Conservation (phyloP, 257 asterid species). For the Anisodus acutangulus region DNA sequence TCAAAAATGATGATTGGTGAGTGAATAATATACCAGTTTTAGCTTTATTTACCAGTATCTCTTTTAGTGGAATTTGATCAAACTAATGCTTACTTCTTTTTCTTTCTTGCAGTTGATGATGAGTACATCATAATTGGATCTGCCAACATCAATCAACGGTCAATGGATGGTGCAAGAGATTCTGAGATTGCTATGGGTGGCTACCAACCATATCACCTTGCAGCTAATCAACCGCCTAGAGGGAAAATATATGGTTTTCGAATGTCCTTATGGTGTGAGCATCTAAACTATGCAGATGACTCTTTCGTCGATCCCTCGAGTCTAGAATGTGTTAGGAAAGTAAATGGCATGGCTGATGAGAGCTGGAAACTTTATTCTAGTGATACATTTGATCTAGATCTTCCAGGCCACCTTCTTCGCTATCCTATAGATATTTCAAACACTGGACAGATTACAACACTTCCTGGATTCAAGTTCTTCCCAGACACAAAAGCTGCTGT, state of each 20-base stretch:
- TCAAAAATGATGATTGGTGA: slow-evolving; percentile 92
- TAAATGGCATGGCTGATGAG: slow-evolving; percentile 60
- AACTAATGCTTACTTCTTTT: background rate
- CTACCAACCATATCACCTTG: slow-evolving; percentile 74
- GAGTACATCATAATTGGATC: slow-evolving; percentile 90
- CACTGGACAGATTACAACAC: slow-evolving; percentile 51
- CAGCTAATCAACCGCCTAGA: slow-evolving; percentile 42
- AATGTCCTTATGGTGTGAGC: slow-evolving; percentile 84
- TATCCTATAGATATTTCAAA: slow-evolving; percentile 63
- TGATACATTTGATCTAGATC: slow-evolving; percentile 47
- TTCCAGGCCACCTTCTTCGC: slow-evolving; percentile 74
- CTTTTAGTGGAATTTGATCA: background rate
- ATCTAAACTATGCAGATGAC: slow-evolving; percentile 45
- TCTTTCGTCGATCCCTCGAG: slow-evolving; percentile 56
- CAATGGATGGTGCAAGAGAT: slow-evolving; percentile 93
- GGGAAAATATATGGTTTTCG: slow-evolving; percentile 66
- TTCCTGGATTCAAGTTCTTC: slow-evolving; percentile 64
- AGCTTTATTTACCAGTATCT: background rate
- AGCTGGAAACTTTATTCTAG: slow-evolving; percentile 63
- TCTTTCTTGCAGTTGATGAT: slow-evolving; percentile 66
- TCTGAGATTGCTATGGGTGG: slow-evolving; percentile 94
- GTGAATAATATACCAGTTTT: background rate
- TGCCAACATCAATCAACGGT: slow-evolving; percentile 90
- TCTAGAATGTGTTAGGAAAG: slow-evolving; percentile 54
- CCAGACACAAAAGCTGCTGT: slow-evolving; percentile 91